Percentiles rank a stretch among this genome's conserved stretches.
These are phyloP conservation scores for Phytopythium ostracodes DNA, from an alignment of 352 stramenopile genomes.

Conservation along the genomic window DNA sequence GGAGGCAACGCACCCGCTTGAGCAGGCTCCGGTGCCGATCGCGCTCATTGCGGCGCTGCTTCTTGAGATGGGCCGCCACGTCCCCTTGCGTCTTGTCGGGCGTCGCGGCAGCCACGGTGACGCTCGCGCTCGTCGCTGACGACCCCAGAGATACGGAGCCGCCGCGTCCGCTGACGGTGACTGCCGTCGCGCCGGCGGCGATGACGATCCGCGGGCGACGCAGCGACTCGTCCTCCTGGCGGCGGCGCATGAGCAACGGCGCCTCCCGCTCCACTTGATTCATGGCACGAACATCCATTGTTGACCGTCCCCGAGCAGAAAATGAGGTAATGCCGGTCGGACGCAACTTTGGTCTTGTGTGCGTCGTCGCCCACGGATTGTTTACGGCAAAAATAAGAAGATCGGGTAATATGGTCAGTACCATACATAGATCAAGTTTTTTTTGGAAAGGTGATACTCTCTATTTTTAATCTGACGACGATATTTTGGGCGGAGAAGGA, in stretches of 20 bases:
- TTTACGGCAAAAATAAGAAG: too few relatives aligned
- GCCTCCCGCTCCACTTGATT: slow-evolving; percentile 7
- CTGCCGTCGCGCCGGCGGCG: not conserved
- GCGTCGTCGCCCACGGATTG: not conserved
- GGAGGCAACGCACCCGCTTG: slow-evolving; percentile 31
- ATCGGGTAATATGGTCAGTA: too few relatives aligned
- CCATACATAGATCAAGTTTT: too few relatives aligned
- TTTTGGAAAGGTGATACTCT: too few relatives aligned
- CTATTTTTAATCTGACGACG: too few relatives aligned
- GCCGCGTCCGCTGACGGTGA: not conserved
- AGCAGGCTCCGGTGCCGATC: slow-evolving; percentile 50
- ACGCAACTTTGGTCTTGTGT: not conserved
- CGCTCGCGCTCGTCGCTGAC: not conserved
- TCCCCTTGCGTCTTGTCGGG: not conserved
- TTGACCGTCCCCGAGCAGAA: slow-evolving; percentile 11
- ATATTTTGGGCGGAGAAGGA: too few relatives aligned
- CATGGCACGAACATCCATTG: slow-evolving; percentile 18
- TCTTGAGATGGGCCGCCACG: slow-evolving; percentile 20
- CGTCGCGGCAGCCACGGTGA: too few relatives aligned
- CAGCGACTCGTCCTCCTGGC: slow-evolving; percentile 3
- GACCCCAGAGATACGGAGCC: not conserved
- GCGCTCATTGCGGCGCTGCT: slow-evolving; percentile 49
- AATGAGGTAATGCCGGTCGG: not conserved
- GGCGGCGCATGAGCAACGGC: not conserved
- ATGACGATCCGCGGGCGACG: not conserved